phyloP scores from a whole-genome alignment of 2,329 filamentous ascomycete species.

The Fusarium acutatum region DNA sequence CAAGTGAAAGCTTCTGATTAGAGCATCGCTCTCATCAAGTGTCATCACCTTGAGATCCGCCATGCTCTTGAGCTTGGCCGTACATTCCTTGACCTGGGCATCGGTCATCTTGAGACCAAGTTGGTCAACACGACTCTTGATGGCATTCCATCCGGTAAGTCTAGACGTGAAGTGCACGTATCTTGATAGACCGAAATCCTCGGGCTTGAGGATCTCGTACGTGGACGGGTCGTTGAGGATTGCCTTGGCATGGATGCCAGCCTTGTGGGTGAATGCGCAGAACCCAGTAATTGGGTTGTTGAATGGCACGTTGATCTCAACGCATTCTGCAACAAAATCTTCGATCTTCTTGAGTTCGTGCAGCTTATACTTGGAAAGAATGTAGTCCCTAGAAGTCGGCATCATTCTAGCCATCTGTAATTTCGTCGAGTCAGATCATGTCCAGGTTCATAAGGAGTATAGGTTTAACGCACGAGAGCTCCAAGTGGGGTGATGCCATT shows the following conservation, averaged over 20 bases:
- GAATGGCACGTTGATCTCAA: neutral
- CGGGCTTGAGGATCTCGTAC: neutral
- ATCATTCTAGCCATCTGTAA: neutral
- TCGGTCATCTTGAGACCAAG: neutral
- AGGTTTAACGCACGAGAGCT: neutral
- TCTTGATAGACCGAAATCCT: neutral
- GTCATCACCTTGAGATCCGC: neutral
- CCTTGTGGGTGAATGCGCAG: neutral
- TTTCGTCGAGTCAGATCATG: neutral
- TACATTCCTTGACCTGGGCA: neutral
- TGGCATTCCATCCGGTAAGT: neutral
- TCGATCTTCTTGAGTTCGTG: neutral
- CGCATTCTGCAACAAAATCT: neutral
- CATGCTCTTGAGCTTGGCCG: neutral
- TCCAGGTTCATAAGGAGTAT: neutral
- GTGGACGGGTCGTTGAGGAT: neutral
- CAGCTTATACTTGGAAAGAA: neutral
- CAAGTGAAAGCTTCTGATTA: neutral
- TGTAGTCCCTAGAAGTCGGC: neutral
- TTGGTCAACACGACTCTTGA: neutral
- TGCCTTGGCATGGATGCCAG: neutral
- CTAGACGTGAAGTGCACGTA: neutral
- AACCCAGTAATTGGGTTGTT: neutral
- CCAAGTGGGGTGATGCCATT: neutral
- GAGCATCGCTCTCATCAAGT: neutral